Percentiles rank a stretch among this genome's conserved stretches.
phyloP scores from a whole-genome alignment of 2,329 filamentous ascomycete species.

The Fusarium begoniae region DNA sequence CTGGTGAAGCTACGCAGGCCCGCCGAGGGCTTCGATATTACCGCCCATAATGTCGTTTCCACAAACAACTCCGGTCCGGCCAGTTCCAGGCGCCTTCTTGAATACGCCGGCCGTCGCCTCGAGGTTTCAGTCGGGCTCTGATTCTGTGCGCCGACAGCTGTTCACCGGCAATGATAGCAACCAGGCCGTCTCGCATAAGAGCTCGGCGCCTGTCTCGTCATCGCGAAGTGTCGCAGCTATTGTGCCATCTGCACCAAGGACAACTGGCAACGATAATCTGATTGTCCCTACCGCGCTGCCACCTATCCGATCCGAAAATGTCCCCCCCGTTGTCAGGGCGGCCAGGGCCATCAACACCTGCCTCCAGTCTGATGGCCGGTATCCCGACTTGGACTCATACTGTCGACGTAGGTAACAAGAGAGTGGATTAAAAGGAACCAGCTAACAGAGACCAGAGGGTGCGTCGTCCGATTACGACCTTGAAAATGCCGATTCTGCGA shows the following conservation, averaged over 20 bases:
- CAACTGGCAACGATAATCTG: slow-evolving; percentile 42
- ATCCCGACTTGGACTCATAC: slow-evolving; percentile 89
- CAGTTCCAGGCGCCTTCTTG: slow-evolving; percentile 78
- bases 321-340: slow-evolving; percentile 80
- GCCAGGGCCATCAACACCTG: slow-evolving; percentile 85
- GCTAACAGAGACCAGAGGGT: slow-evolving; percentile 70
- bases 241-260: slow-evolving; percentile 36
- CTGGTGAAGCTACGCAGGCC: slow-evolving; percentile 44
- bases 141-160: slow-evolving; percentile 62
- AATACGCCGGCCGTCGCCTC: slow-evolving; percentile 74
- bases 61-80: slow-evolving; percentile 72
- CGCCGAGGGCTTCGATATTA: slow-evolving; percentile 42
- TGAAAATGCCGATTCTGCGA: slow-evolving; percentile 70
- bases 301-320: slow-evolving; percentile 56
- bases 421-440: not conserved
- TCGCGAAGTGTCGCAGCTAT: slow-evolving; percentile 33
- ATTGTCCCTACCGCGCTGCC: slow-evolving; percentile 49
- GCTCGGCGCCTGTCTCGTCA: slow-evolving; percentile 29
- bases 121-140: slow-evolving; percentile 54
- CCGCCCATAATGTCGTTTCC: slow-evolving; percentile 62
- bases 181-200: slow-evolving; percentile 32
- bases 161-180: slow-evolving; percentile 51
- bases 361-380: slow-evolving; percentile 78
- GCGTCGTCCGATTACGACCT: slow-evolving; percentile 93
- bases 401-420: slow-evolving; percentile 75